phyloP scores from a whole-genome alignment of 495 filamentous ascomycete species.

The Poronia punctata region DNA sequence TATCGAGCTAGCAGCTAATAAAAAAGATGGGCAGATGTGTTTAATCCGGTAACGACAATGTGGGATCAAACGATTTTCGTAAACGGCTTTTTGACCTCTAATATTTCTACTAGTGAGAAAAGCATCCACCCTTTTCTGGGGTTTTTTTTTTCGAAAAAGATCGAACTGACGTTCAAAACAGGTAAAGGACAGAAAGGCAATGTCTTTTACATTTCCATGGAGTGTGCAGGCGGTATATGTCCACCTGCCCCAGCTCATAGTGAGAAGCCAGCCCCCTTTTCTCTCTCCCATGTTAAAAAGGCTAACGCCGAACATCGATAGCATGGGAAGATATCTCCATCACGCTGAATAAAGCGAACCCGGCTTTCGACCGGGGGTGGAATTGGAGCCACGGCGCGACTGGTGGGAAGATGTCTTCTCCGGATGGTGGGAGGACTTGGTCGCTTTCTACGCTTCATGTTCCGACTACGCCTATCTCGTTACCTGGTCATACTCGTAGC shows the following conservation, averaged over 20 bases:
- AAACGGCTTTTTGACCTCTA: constrained; percentile 3
- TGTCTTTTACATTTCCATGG: constrained; percentile 7
- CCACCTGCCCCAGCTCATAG: constrained; percentile 6
- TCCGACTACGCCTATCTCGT: background rate
- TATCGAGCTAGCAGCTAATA: too few species aligned
- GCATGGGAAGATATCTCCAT: constrained; percentile 10
- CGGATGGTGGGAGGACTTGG: constrained; percentile 9
- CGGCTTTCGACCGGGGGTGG: background rate
- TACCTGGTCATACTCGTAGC: too few species aligned
- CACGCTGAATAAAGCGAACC: constrained; percentile 1
- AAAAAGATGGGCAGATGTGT: too few species aligned
- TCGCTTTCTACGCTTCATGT: constrained; percentile 2
- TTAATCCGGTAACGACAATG: constrained; percentile 2
- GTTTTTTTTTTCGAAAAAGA: background rate
- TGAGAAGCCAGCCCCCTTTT: background rate
- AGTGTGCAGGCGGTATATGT: constrained; percentile 3
- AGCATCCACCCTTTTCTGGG: background rate
- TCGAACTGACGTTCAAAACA: background rate
- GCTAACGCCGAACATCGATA: too few species aligned
- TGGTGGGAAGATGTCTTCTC: constrained; percentile 6
- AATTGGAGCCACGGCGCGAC: constrained; percentile 6
- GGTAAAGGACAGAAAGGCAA: constrained; percentile 7
- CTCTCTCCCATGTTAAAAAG: background rate
- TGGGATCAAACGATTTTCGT: constrained; percentile 10
- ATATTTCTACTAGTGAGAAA: constrained; percentile 3